Evolutionary conservation across 495 filamentous ascomycete genomes (phyloP), one percentile per base, ranked within the genome.

Genomic region (Talaromyces nanjingensis): DNA sequence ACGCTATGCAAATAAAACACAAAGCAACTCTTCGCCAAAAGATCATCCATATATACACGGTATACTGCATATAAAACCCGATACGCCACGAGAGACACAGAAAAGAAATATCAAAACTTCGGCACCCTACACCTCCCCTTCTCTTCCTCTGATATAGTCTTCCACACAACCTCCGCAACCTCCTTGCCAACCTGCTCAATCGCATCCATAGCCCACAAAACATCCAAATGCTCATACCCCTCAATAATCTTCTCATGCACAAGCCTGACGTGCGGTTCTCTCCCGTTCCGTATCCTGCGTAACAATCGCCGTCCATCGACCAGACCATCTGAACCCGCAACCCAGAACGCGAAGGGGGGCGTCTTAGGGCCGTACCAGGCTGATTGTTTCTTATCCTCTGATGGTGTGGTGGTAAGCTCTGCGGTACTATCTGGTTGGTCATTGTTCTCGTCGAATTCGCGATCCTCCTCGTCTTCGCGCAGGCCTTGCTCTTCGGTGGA

Each of bases 191-290:
- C 89, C 73, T 93, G 83, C 59, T 96, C 90, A 22, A 91, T 84
- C 0, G 85, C 83, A 72, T 97, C 92, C 78, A 98, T 91, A 0
- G 93, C 93, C 93, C 93, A 98, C 27, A 98, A 83, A 4, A 97
- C 92, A 76, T 98, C 93, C 27, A 98, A 80, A 72, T 98, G 93
- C 75, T 97, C 93, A 73, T 97, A 97, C 60, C 89, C 93, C 2
- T 92, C 86, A 29, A 98, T 90, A 24, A 96, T 76, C 72, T 91
- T 93, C 22, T 80, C 79, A 73, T 96, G 89, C 42, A 97, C 90
- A 6, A 98, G 74, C 39, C 77, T 74, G 2, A 96, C 92, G 72
- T 92, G 78, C 33, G 94, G 93, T 71, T 98, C 93, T 22, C 89
- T 76, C 0, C 91, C 91, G 25, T 84, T 81, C 66, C 89, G 83